These are phyloP conservation scores for Fusarium abutilonis DNA, from an alignment of 2,329 filamentous ascomycete genomes.

Conservation along the genomic window DNA sequence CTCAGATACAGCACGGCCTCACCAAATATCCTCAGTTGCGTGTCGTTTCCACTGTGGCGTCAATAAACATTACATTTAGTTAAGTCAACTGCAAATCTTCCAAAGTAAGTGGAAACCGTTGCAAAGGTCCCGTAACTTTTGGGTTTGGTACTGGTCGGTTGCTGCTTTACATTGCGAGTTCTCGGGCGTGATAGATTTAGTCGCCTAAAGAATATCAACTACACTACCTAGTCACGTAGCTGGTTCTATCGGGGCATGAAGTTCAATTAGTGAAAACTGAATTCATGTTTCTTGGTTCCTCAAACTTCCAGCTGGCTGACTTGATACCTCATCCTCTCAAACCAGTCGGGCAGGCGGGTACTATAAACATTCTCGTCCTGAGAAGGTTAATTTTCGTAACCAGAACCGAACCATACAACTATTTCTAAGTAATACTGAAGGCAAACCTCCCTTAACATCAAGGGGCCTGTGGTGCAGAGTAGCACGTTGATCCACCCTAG, in stretches of 20 bases:
- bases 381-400: background rate
- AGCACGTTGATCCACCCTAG: constrained; percentile 9
- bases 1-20: background rate
- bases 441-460: background rate
- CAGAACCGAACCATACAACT: background rate
- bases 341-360: too few species aligned
- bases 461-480: background rate
- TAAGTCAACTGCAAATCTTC: background rate
- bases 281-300: too few species aligned
- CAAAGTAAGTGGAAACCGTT: constrained; percentile 3
- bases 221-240: too few species aligned
- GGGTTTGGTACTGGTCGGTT: background rate
- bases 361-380: too few species aligned
- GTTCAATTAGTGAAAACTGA: too few species aligned
- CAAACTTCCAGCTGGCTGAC: too few species aligned
- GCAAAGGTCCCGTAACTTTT: constrained; percentile 8
- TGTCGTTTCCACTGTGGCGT: background rate
- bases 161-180: background rate
- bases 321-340: too few species aligned
- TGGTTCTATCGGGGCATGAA: too few species aligned
- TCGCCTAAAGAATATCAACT: too few species aligned
- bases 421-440: background rate
- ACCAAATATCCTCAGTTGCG: constrained; percentile 3
- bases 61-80: background rate
- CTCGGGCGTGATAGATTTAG: too few species aligned